Evolutionary conservation across 495 filamentous ascomycete genomes (phyloP).

Genomic region (Podospora australis): DNA sequence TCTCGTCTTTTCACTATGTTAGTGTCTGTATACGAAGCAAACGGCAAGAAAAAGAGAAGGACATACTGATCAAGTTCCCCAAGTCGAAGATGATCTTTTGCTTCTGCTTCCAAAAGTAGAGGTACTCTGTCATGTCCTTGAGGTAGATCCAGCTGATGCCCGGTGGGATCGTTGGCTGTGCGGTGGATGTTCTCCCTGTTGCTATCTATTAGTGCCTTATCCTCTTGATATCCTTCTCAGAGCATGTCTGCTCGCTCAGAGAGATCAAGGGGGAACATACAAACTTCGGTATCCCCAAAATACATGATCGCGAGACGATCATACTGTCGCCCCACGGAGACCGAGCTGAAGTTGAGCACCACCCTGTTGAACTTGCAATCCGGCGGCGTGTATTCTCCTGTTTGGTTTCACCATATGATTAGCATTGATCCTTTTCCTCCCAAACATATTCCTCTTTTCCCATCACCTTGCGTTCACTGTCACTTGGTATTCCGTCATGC

Average conservation of each 20-base stretch:
- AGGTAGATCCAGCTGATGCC: conserved; percentile 72
- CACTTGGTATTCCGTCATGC: no score
- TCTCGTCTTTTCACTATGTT: conserved; percentile 44
- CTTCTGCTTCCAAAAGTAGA: conserved; percentile 55
- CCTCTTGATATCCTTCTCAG: no score
- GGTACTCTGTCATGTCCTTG: conserved; percentile 77
- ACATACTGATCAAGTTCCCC: conserved; percentile 56
- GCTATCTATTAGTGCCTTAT: neutral
- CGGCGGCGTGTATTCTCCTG: conserved; percentile 64
- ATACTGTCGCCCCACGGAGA: conserved; percentile 67
- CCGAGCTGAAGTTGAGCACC: conserved; percentile 74
- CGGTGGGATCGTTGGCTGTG: conserved; percentile 59
- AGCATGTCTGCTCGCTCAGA: neutral
- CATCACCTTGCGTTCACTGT: no score
- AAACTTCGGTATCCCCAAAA: conserved; percentile 74
- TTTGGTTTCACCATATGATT: neutral
- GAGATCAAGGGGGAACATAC: conserved; percentile 22
- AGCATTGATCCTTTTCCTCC: no score
- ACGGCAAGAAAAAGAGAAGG: neutral
- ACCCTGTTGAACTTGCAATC: conserved; percentile 70
- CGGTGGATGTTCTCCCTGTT: conserved; percentile 70
- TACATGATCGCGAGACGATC: conserved; percentile 78
- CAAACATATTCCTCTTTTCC: no score
- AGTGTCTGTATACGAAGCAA: neutral
- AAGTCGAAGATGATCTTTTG: conserved; percentile 83